A percentile compares a stretch with the other conserved stretches of the same genome.
Conservation (phyloP, 257 asterid genomes). For the Marsdenia floribunda region DNA sequence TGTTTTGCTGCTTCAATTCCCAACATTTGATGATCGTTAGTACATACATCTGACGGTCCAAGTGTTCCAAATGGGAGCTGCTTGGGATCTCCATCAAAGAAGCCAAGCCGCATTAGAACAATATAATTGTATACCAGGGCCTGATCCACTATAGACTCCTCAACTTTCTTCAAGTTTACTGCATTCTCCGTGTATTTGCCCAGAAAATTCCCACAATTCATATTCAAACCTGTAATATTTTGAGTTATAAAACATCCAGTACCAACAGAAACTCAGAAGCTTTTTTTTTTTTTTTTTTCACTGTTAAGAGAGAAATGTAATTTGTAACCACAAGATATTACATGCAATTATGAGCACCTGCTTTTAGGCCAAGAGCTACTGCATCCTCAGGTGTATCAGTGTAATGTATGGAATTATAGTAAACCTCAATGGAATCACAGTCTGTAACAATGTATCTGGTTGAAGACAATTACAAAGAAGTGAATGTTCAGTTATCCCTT, state of each 20-base stretch:
- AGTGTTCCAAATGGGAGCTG: constrained; percentile 24
- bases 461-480: not conserved
- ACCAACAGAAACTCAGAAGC: not conserved
- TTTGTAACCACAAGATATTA: not conserved
- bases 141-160: constrained; percentile 21
- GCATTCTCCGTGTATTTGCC: constrained; percentile 25
- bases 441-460: constrained; percentile 39
- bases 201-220: constrained; percentile 28
- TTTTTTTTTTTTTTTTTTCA: not conserved
- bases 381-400: constrained; percentile 29
- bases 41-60: constrained; percentile 28
- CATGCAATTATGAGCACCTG: constrained; percentile 10
- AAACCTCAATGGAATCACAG: constrained; percentile 42
- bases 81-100: constrained; percentile 33
- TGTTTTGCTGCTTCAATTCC: constrained; percentile 32
- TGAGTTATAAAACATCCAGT: not conserved
- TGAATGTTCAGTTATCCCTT: not conserved
- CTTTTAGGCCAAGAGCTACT: constrained; percentile 26
- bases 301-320: too few species aligned
- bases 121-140: constrained; percentile 22
- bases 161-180: constrained; percentile 14
- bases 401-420: constrained; percentile 12
- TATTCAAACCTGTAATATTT: constrained; percentile 23
- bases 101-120: constrained; percentile 28
- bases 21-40: constrained; percentile 16